These are phyloP conservation scores for Ustulina deusta DNA, from an alignment of 2,329 filamentous ascomycete species.

Conservation along the genomic window DNA sequence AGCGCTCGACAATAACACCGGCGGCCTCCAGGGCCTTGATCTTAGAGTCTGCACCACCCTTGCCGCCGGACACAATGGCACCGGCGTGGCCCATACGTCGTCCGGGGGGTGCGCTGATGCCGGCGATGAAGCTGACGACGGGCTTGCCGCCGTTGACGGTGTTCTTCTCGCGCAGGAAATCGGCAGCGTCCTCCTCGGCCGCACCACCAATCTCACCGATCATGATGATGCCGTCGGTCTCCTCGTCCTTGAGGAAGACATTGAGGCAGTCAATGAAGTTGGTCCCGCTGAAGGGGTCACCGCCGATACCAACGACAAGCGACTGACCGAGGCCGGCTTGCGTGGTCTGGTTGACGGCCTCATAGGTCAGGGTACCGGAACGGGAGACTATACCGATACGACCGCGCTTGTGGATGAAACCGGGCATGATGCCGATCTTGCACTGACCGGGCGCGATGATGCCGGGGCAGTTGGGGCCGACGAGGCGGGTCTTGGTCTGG, in stretches of 20 bases:
- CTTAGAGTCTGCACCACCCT: constrained; percentile 98
- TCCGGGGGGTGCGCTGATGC: constrained; percentile 96
- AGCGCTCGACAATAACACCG: constrained; percentile 96
- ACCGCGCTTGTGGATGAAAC: constrained; percentile 99
- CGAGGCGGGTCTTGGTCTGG: constrained; percentile 95
- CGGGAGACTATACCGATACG: constrained; percentile 98
- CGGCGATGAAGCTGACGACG: constrained; percentile 97
- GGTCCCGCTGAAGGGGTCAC: constrained; percentile 98
- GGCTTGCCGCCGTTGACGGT: constrained; percentile 87
- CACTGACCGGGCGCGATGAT: constrained; percentile 96
- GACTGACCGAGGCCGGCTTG: constrained; percentile 97
- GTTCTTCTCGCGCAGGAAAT: constrained; percentile 94
- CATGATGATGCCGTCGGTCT: constrained; percentile 99
- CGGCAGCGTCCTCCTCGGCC: constrained; percentile 97
- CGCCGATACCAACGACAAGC: constrained; percentile 96
- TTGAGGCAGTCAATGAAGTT: constrained; percentile 99
- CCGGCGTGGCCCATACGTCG: constrained; percentile 99
- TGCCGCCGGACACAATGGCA: constrained; percentile 96
- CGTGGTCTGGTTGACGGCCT: constrained; percentile 99
- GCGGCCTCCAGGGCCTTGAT: constrained; percentile 93
- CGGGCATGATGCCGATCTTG: constrained; percentile 99
- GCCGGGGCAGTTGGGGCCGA: constrained; percentile 97
- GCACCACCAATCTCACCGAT: constrained; percentile 99
- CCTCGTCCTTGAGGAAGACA: constrained; percentile 94
- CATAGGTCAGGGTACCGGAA: constrained; percentile 98